Base-by-base conservation (phyloP, 2,329 filamentous ascomycete species). In the Fusarium sp. region DNA sequence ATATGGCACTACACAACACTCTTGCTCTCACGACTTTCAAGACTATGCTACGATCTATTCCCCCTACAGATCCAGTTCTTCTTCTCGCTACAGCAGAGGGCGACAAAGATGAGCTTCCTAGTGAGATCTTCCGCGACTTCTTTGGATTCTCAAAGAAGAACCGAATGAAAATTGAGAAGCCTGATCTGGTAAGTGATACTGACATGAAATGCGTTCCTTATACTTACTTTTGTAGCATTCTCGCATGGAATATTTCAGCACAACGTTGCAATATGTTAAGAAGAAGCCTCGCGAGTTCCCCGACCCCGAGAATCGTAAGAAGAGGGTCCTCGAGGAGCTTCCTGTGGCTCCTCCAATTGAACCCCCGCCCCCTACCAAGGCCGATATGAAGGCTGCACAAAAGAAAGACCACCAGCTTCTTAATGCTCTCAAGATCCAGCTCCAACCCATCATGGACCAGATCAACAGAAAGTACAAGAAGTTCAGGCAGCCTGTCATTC, bases 381-480 rank as follows among this genome's bases (percentile, higher is more conserved):
- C 92, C 60, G 93, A 98, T 77, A 87, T 93, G 64, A 94, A 94
- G 78, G 89, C 88, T 5, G 90, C 95, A 79, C 92, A 92, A 81
- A 92, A 94, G 81, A 89, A 89, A 69, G 97, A 99, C 77, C 91
- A 93, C 52, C 90, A 95, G 70, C 89, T 91, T 14, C 86, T 98
- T 58, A 98, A 98, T 79, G 85, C 92, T 64, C 85, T 99, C 71
- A 99, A 98, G 83, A 90, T 97, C 41, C 86, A 92, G 57, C 90
- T 99, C 59, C 95, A 98, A 80, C 94, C 93, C 4, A 93, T 98
- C 73, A 98, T 99, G 94, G 95, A 99, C 74, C 94, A 98, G 81
- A 93, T 99, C 78, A 96, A 97, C 80, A 86, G 87, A 68, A 94
- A 92, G 78, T 97, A 97, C 83, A 93, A 92, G 78, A 94, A 94